Percentiles rank a stretch among this genome's conserved stretches.
These are phyloP conservation scores for Neopestalotiopsis clavispora DNA, from an alignment of 2,329 filamentous ascomycete genomes.

Conservation along the genomic window DNA sequence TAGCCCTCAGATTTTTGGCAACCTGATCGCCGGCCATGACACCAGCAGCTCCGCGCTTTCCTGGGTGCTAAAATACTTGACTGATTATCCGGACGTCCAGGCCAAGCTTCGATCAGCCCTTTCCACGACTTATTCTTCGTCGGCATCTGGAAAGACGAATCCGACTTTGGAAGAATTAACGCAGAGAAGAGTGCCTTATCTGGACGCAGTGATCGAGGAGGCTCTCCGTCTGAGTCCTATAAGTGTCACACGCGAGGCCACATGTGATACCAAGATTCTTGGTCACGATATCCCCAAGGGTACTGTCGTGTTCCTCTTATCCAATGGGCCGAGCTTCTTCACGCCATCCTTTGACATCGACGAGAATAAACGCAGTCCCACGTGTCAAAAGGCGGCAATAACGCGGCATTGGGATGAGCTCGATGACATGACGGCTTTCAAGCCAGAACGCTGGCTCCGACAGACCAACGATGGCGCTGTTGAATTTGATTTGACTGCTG, in stretches of 20 bases:
- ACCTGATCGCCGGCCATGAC: conserved; percentile 38
- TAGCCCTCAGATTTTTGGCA: conserved; percentile 36
- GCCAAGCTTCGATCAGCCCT: conserved; percentile 30
- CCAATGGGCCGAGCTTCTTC: conserved; percentile 23
- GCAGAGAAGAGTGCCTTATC: conserved; percentile 29
- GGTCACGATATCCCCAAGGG: conserved; percentile 33
- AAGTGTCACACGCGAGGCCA: conserved; percentile 28
- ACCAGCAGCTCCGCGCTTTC: conserved; percentile 33
- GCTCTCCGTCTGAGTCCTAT: conserved; percentile 32
- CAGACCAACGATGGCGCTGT: background rate
- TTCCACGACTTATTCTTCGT: conserved; percentile 16
- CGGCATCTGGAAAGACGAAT: conserved; percentile 22
- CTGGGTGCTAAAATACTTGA: conserved; percentile 36
- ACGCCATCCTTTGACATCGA: conserved; percentile 19
- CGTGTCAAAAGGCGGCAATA: conserved; percentile 12
- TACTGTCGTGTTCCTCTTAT: conserved; percentile 26
- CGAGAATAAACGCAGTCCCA: conserved; percentile 18
- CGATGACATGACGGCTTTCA: conserved; percentile 20
- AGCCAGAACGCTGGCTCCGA: conserved; percentile 27
- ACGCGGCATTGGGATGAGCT: conserved; percentile 21
- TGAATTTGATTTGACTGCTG: conserved; percentile 21
- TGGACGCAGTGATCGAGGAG: conserved; percentile 39
- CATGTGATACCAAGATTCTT: conserved; percentile 31
- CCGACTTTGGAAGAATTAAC: conserved; percentile 31
- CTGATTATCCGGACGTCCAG: conserved; percentile 30